Conservation (phyloP, 768 basidiomycete species). For the Psilocybe subaeruginosa region DNA sequence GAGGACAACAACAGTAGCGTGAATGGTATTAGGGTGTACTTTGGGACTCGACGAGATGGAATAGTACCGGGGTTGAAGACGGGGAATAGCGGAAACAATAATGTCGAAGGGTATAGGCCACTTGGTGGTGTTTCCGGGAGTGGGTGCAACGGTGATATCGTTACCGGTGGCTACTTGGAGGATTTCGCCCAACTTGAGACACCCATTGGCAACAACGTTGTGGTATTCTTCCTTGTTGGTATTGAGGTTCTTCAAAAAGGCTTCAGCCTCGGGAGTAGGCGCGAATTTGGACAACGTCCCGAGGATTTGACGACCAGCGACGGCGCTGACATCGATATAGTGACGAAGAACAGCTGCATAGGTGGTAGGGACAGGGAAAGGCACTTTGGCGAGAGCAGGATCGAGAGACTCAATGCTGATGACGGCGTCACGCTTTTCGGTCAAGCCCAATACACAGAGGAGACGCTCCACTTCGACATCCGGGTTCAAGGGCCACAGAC, state of each 20-base stretch:
- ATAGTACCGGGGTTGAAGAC: slow-evolving; percentile 96
- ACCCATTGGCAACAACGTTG: slow-evolving; percentile 73
- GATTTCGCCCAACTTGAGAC: slow-evolving; percentile 92
- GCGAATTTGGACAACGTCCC: slow-evolving; percentile 88
- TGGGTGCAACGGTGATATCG: slow-evolving; percentile 58
- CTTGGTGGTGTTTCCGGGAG: slow-evolving; percentile 71
- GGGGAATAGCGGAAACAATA: slow-evolving; percentile 90
- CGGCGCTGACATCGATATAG: slow-evolving; percentile 96
- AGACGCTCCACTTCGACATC: slow-evolving; percentile 91
- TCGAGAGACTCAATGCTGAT: slow-evolving; percentile 97
- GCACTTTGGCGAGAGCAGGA: slow-evolving; percentile 96
- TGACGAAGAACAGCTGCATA: slow-evolving; percentile 92
- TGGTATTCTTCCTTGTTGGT: slow-evolving; percentile 89
- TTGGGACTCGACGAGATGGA: slow-evolving; percentile 99
- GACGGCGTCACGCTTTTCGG: slow-evolving; percentile 77
- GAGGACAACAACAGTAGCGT: slow-evolving; percentile 94
- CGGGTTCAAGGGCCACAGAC: slow-evolving; percentile 95
- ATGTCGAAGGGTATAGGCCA: slow-evolving; percentile 98
- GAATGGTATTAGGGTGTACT: slow-evolving; percentile 84
- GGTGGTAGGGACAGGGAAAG: slow-evolving; percentile 97
- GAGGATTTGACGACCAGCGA: slow-evolving; percentile 93
- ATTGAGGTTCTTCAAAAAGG: slow-evolving; percentile 72
- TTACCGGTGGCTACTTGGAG: slow-evolving; percentile 90
- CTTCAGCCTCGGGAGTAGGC: slow-evolving; percentile 77
- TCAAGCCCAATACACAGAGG: slow-evolving; percentile 83